Percentiles rank a stretch among this genome's conserved stretches.
Conservation (phyloP, 352 stramenopile species). For the Pythium monospermum region DNA sequence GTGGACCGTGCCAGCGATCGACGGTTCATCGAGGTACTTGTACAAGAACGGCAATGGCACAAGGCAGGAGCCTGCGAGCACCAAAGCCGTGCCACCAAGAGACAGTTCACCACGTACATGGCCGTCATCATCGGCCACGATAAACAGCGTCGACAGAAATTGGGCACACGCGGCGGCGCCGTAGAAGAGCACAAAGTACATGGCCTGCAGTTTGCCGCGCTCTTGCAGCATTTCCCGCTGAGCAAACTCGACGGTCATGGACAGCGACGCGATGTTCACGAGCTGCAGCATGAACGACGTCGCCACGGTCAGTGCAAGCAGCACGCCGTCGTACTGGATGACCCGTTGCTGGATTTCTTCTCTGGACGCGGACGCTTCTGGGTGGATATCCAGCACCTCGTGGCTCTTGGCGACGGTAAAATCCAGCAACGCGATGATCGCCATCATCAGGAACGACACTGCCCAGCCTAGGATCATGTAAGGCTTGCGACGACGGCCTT, state of each 20-base stretch:
- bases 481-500: conserved; percentile 77
- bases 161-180: conserved; percentile 23
- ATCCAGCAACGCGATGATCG: conserved; percentile 7
- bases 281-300: conserved; percentile 32
- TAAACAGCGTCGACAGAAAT: conserved; percentile 21
- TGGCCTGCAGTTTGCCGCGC: conserved; percentile 38
- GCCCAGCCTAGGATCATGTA: conserved; percentile 83
- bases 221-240: conserved; percentile 43
- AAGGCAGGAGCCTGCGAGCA: conserved; percentile 18
- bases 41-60: conserved; percentile 30
- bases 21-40: conserved; percentile 33
- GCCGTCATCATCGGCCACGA: conserved; percentile 18
- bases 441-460: conserved; percentile 2
- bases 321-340: background rate
- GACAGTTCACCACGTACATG: conserved; percentile 20
- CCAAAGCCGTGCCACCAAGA: conserved; percentile 14
- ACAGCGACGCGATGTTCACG: conserved; percentile 35
- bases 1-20: conserved; percentile 1
- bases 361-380: background rate
- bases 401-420: conserved; percentile 3
- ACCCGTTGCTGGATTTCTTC: background rate
- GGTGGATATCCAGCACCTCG: conserved; percentile 8
- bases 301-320: conserved; percentile 27
- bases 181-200: conserved; percentile 45
- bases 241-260: conserved; percentile 43